A percentile compares a stretch with the other conserved stretches of the same genome.
These are phyloP conservation scores for Botrytis galanthina DNA, from an alignment of 2,329 filamentous ascomycete species.

Conservation along the genomic window DNA sequence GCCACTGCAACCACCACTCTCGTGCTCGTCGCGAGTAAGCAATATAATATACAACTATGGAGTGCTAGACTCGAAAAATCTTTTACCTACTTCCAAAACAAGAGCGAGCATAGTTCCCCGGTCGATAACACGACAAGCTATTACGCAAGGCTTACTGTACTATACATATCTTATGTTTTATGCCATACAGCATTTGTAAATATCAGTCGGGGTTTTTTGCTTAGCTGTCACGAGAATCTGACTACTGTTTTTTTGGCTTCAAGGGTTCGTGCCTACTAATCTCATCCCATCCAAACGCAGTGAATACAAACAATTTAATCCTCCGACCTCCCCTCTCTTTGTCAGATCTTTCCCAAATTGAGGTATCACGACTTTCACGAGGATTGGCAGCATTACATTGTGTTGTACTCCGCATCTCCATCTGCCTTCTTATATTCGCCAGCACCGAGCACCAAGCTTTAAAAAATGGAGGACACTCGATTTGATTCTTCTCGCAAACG, in stretches of 20 bases:
- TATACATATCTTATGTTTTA: background rate
- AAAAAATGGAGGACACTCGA: conserved; percentile 18
- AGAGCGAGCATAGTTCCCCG: background rate
- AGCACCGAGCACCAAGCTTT: background rate
- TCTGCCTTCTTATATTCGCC: background rate
- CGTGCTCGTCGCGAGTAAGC: background rate
- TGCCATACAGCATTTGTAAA: background rate
- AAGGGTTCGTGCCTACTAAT: background rate
- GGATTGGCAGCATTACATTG: background rate
- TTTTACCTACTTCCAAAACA: background rate
- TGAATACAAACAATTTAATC: conserved; percentile 7
- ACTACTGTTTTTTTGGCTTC: background rate
- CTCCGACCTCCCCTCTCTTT: no score
- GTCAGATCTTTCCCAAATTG: background rate
- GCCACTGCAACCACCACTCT: background rate
- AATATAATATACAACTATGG: background rate
- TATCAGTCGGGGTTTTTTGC: background rate
- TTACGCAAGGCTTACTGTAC: conserved; percentile 5
- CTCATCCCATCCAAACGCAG: background rate
- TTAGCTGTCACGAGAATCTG: background rate
- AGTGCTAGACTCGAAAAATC: background rate
- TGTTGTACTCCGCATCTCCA: background rate
- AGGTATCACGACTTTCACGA: conserved; percentile 4
- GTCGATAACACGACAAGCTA: background rate
- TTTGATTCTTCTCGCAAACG: conserved; percentile 23